phyloP scores from a whole-genome alignment of 2,329 filamentous ascomycete species.

The Neonectria ditissima region DNA sequence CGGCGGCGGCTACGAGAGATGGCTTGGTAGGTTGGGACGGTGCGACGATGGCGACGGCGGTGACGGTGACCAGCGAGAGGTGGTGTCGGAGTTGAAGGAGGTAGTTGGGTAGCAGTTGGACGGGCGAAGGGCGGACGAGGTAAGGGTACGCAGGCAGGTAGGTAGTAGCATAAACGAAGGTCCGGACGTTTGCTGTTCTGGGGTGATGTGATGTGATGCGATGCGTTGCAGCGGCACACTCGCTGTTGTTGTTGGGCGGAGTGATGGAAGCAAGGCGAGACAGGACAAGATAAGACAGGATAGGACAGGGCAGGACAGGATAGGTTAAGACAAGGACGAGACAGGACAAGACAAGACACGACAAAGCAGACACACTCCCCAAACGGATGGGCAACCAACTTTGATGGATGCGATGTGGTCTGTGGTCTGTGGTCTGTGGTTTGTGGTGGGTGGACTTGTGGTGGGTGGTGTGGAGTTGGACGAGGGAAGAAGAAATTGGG shows the following conservation, averaged over 20 bases:
- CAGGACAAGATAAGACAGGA: no score
- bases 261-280: no score
- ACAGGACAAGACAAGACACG: neutral
- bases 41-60: conserved; percentile 3
- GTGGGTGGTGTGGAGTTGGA: conserved; percentile 16
- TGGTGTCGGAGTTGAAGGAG: neutral
- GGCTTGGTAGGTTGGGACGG: conserved; percentile 24
- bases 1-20: conserved; percentile 2
- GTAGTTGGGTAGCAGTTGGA: conserved; percentile 3
- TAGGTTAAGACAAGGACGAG: no score
- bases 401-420: neutral
- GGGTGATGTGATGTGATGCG: neutral
- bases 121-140: neutral
- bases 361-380: neutral
- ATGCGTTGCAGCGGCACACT: neutral
- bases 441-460: neutral
- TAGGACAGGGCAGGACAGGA: neutral
- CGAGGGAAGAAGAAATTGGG: conserved; percentile 25
- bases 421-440: neutral
- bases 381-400: neutral
- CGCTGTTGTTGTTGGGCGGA: no score
- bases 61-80: neutral
- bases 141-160: no score
- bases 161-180: neutral
- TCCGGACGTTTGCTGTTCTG: no score